Base-by-base conservation (phyloP, 306 rosid species). In the Vigna unguiculata region DNA sequence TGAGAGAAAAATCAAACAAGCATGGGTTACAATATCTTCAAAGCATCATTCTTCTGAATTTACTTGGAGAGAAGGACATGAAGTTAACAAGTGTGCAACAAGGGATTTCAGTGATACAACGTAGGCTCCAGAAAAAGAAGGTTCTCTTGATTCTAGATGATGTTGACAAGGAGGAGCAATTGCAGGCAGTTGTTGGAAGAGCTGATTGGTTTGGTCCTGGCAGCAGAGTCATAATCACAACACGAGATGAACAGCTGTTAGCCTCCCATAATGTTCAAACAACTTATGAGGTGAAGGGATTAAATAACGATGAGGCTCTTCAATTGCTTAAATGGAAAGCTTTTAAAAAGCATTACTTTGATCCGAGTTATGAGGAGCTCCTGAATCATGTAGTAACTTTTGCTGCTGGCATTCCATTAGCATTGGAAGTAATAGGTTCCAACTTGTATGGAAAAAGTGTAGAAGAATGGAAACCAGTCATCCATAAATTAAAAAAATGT, bases 11-110 rank as follows among this genome's bases (percentile, higher is more conserved):
- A 51, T 70, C 83, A 1, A n/a, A 7, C 3, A 57, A 40, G 15
- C 38, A 68, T 7, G 86, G 81, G n/a, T 15, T 83, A n/a, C 0
- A 1, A 69, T 19, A 74, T 17, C 82, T 84, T 9, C 84, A 76
- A 69, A 43, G 62, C 46, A 60, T 28, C 14, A 46, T 83, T 25
- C 55, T 78, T 30, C 41, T 30, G 2, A 36, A 83, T 14, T 0
- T 60, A 7, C 1, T 78, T 30, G 78, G 54, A 16, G 71, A 36
- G 17, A 19, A 17, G 58, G 25, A 52, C 9, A 52, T 17, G 2
- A 19, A 52, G 13, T 15, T 52, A 52, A 19, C 5, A 7, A 17
- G 24, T 17, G 3, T 38, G 0, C 7, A 2, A n/a, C 6, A 63
- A 43, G 84, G 87, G 41, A 57, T 16, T 15, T 15, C 19, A 48